Evolutionary conservation across 805 yeast genomes (phyloP).

Genomic region (Hanseniaspora thailandica): DNA sequence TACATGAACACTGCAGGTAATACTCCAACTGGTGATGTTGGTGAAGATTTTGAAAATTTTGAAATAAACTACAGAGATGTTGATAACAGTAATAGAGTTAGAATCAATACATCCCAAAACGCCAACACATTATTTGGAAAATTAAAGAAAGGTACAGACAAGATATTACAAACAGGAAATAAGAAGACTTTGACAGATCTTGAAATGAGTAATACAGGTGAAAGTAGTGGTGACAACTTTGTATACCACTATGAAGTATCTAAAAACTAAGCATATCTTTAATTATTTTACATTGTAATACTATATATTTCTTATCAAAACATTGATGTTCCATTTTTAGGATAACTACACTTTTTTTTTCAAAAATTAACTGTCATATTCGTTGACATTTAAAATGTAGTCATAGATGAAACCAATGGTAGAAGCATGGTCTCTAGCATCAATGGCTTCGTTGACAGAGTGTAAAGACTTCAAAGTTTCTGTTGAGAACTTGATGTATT

Average conservation of each 20-base stretch:
- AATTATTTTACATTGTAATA: background rate
- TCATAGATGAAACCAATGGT: conserved; percentile 46
- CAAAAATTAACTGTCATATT: conserved; percentile 16
- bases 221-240: background rate
- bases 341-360: background rate
- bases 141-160: background rate
- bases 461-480: conserved; percentile 34
- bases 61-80: conserved; percentile 5
- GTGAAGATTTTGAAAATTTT: conserved; percentile 5
- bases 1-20: conserved; percentile 6
- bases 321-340: too few species aligned
- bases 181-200: background rate
- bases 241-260: conserved; percentile 10
- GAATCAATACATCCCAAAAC: background rate
- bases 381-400: conserved; percentile 30
- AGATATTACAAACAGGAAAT: background rate
- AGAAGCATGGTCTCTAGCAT: conserved; percentile 48
- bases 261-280: background rate
- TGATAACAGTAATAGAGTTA: background rate
- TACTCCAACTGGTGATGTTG: background rate
- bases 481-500: conserved; percentile 20
- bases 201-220: background rate
- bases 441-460: conserved; percentile 51
- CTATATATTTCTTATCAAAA: background rate
- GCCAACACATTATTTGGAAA: background rate